Evolutionary conservation across 441 rosid species (phyloP), one percentile per base, ranked within the genome.

Genomic region (Populus hybrid): DNA sequence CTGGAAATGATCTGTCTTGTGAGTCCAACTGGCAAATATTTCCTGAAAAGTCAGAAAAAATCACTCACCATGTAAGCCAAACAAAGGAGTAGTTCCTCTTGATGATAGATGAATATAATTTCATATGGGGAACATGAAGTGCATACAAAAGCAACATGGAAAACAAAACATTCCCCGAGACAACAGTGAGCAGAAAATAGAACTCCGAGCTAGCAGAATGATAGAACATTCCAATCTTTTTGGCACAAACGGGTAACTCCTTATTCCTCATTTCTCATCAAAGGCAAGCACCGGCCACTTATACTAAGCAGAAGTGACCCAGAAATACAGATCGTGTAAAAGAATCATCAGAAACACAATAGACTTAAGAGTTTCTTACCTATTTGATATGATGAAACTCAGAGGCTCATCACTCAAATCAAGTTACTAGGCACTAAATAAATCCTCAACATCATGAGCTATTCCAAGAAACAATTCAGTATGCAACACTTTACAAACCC

Each of bases 1-100:
- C 86, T 91, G 94, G 85, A 95, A 93, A 85, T 93, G 98, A 36
- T 95, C 97, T 0, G 97, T 93, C 83, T 95, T 92, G 84, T 91
- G 92, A 6, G 83, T 88, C 92, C 93, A 86, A 72, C 98, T 95
- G 53, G 97, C 87, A 74, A 82, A 93, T 20, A 95, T 92, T 83
- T 93, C 98, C 97, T 95, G 89, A 29, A 78, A 20, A 64, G 69
- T 53, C 31, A 71, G 63, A 77, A 73, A 38, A 50, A 68, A 66
- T 66, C 75, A 75, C 35, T 64, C 31, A 76, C 40, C 74, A 45
- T 3, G 33, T 68, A 10, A 56, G 61, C 76, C 28, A 21, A n/a
- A 72, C n/a, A 40, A 64, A 65, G 26, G 16, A 64, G 31, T 16
- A 3, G 70, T 61, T 61, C 64, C 42, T 31, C 31, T 1, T 64